phyloP scores from a whole-genome alignment of 225 moss, liverwort and hornwort species.

The Straminergon stramineum region DNA sequence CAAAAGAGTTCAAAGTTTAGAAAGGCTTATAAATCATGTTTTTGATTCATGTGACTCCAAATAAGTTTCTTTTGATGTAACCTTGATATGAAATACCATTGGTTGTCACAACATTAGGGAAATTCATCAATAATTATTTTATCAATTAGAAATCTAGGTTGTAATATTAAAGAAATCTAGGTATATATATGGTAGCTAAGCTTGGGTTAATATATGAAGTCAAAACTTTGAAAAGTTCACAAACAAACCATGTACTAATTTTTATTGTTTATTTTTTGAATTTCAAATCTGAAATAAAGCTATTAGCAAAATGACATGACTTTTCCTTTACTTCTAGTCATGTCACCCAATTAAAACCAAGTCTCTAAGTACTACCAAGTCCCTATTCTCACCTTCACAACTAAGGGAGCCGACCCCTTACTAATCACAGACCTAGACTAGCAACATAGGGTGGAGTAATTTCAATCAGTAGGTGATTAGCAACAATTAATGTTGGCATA shows the following conservation, averaged over 20 bases:
- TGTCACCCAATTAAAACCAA: not conserved
- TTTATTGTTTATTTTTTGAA: not conserved
- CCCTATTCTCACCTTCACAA: too few species aligned
- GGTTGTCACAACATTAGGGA: not conserved
- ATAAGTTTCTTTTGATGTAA: not conserved
- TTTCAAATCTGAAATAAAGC: fast-evolving
- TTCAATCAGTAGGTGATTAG: too few species aligned
- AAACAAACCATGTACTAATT: too few species aligned
- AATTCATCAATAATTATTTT: too few species aligned
- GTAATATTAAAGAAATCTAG: too few species aligned
- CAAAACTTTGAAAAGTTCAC: not conserved
- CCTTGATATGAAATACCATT: not conserved
- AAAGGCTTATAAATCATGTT: not conserved
- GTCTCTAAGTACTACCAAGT: not conserved
- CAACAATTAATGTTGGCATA: too few species aligned
- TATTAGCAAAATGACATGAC: not conserved
- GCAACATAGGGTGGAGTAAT: too few species aligned
- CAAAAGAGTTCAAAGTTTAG: not conserved
- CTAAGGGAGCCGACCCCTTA: too few species aligned
- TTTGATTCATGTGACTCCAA: not conserved
- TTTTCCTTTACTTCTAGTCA: not conserved
- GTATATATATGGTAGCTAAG: not conserved
- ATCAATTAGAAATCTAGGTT: not conserved
- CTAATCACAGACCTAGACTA: too few species aligned
- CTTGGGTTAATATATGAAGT: not conserved